A percentile compares a stretch with the other conserved stretches of the same genome.
phyloP scores from a whole-genome alignment of 2,329 filamentous ascomycete species.

The Mycosphaerelloides madeirae region DNA sequence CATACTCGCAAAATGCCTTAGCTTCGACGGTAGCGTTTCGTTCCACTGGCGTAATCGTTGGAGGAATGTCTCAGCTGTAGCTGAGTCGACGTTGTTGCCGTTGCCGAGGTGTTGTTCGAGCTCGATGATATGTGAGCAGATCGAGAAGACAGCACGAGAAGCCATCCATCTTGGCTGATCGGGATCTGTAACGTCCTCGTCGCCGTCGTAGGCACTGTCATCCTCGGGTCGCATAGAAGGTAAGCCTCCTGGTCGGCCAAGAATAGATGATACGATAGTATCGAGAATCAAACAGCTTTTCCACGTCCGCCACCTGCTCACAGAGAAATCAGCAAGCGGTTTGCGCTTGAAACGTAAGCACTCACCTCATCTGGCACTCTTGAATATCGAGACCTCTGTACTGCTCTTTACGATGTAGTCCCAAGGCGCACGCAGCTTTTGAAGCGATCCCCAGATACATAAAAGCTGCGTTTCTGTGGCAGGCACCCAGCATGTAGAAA shows the following conservation, averaged over 20 bases:
- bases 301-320: slow-evolving; percentile 39
- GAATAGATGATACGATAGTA: slow-evolving; percentile 45
- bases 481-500: slow-evolving; percentile 57
- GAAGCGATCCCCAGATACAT: slow-evolving; percentile 60
- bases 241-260: slow-evolving; percentile 41
- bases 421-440: slow-evolving; percentile 54
- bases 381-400: slow-evolving; percentile 13
- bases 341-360: no score
- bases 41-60: slow-evolving; percentile 19
- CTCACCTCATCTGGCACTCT: not conserved
- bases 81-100: slow-evolving; percentile 12
- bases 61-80: slow-evolving; percentile 16
- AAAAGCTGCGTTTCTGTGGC: slow-evolving; percentile 56
- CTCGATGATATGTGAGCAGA: slow-evolving; percentile 20
- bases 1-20: slow-evolving; percentile 21
- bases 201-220: slow-evolving; percentile 13
- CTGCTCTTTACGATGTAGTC: slow-evolving; percentile 43
- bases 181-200: slow-evolving; percentile 7
- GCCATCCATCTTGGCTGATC: slow-evolving; percentile 16
- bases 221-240: slow-evolving; percentile 16
- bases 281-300: slow-evolving; percentile 48
- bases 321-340: not conserved
- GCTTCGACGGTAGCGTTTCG: slow-evolving; percentile 14
- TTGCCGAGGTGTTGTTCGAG: slow-evolving; percentile 19
- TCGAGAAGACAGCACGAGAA: slow-evolving; percentile 12